A percentile compares a stretch with the other conserved stretches of the same genome.
phyloP scores from a whole-genome alignment of 495 filamentous ascomycete genomes.

The Pyronema omphalodes region DNA sequence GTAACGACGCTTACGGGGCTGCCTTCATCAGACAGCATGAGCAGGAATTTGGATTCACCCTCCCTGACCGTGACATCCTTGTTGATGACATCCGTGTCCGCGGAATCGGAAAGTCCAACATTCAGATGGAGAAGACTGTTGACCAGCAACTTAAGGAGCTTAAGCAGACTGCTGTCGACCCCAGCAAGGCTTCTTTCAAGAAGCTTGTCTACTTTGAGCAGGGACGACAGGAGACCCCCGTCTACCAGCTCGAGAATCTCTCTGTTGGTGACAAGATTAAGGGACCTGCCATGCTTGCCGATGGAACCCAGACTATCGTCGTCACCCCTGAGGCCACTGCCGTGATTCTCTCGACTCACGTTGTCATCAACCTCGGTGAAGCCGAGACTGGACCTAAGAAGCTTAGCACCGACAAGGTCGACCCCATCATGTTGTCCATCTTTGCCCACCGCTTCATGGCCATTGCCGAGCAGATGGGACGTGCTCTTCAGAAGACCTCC shows the following conservation, averaged over 20 bases:
- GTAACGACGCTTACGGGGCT: conserved; percentile 61
- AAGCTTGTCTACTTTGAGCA: conserved; percentile 54
- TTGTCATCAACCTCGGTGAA: conserved; percentile 48
- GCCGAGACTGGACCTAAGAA: conserved; percentile 29
- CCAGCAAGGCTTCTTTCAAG: conserved; percentile 36
- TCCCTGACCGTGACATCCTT: conserved; percentile 76
- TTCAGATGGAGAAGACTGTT: conserved; percentile 58
- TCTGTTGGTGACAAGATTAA: conserved; percentile 54
- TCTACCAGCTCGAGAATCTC: conserved; percentile 70
- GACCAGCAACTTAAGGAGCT: conserved; percentile 58
- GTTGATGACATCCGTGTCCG: conserved; percentile 82
- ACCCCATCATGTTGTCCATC: conserved; percentile 85
- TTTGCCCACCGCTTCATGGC: conserved; percentile 98
- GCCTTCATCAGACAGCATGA: conserved; percentile 76
- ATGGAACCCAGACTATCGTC: conserved; percentile 91
- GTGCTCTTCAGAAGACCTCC: conserved; percentile 88
- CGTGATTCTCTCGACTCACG: conserved; percentile 53
- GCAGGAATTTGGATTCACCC: conserved; percentile 86
- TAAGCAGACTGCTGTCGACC: conserved; percentile 29
- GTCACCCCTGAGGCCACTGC: conserved; percentile 63
- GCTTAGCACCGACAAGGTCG: conserved; percentile 36
- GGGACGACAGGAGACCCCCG: conserved; percentile 57
- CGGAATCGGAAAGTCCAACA: conserved; percentile 74
- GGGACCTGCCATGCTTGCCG: conserved; percentile 82
- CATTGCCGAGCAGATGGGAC: conserved; percentile 95